These are phyloP conservation scores for Colletotrichum neosansevieriae DNA, from an alignment of 2,329 filamentous ascomycete genomes.

Conservation along the genomic window DNA sequence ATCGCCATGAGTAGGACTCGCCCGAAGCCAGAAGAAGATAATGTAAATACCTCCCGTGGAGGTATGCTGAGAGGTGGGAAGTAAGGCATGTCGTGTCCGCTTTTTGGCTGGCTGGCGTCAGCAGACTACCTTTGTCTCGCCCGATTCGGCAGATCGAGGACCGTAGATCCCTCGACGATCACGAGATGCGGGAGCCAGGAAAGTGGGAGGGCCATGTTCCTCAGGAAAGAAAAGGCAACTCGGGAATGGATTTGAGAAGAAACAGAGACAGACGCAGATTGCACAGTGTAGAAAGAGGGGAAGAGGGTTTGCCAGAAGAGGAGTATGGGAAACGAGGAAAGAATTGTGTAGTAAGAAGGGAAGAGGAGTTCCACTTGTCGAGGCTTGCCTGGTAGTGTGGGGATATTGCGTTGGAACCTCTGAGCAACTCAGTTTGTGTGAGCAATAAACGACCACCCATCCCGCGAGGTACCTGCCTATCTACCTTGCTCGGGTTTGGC, in stretches of 20 bases:
- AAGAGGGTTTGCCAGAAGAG: slow-evolving; percentile 13
- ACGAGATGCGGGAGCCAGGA: slow-evolving; percentile 11
- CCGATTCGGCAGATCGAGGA: slow-evolving; percentile 30
- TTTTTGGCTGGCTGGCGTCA: slow-evolving; percentile 25
- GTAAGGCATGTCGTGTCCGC: not conserved
- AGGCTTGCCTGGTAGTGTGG: slow-evolving; percentile 39
- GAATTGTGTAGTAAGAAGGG: slow-evolving; percentile 38
- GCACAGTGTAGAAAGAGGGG: slow-evolving; percentile 9
- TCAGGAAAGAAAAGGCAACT: not conserved
- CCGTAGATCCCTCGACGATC: slow-evolving; percentile 28
- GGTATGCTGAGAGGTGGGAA: not conserved
- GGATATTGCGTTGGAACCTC: slow-evolving; percentile 36
- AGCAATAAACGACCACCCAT: slow-evolving; percentile 27
- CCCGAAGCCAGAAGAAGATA: not conserved
- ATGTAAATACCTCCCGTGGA: not conserved
- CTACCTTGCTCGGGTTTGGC: slow-evolving; percentile 1
- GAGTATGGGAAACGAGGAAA: slow-evolving; percentile 23
- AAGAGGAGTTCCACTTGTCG: slow-evolving; percentile 37
- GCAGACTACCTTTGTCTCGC: slow-evolving; percentile 36
- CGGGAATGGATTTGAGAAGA: not conserved
- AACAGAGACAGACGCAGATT: not conserved
- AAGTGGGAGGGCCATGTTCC: not conserved
- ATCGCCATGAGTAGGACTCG: not conserved
- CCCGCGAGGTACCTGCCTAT: not conserved
- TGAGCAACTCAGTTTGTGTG: slow-evolving; percentile 14